Conservation (phyloP, 768 basidiomycete species). For the Leucocoprinus sp. region DNA sequence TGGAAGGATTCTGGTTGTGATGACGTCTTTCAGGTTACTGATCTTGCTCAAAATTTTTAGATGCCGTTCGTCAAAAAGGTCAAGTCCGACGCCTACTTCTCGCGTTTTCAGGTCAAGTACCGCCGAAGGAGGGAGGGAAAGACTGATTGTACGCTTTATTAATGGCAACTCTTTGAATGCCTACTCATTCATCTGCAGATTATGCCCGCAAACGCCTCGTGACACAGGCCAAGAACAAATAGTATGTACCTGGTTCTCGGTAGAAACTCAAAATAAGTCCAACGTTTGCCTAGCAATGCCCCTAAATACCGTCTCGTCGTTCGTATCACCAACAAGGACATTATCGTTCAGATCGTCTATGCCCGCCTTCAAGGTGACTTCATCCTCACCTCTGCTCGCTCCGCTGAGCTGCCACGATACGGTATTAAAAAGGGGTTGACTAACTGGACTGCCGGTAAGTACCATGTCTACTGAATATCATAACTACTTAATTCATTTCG, state of each 20-base stretch:
- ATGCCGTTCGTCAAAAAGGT: constrained; percentile 98
- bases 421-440: constrained; percentile 98
- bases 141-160: constrained; percentile 77
- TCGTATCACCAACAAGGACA: constrained; percentile 96
- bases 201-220: constrained; percentile 97
- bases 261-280: neutral
- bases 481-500: constrained; percentile 4
- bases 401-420: constrained; percentile 88
- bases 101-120: constrained; percentile 98
- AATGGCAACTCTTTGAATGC: neutral
- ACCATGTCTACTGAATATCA: neutral
- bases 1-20: constrained; percentile 22
- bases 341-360: constrained; percentile 93
- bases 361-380: constrained; percentile 98
- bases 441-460: constrained; percentile 92
- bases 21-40: constrained; percentile 18
- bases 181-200: constrained; percentile 40
- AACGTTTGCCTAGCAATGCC: constrained; percentile 60
- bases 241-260: constrained; percentile 37
- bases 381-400: constrained; percentile 80
- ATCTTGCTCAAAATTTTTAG: constrained; percentile 20
- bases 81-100: constrained; percentile 97
- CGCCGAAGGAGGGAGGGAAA: constrained; percentile 96
- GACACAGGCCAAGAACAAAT: constrained; percentile 99
- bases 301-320: constrained; percentile 99